Conservation (phyloP, 345 rosid genomes). For the Sisymbrium irio region DNA sequence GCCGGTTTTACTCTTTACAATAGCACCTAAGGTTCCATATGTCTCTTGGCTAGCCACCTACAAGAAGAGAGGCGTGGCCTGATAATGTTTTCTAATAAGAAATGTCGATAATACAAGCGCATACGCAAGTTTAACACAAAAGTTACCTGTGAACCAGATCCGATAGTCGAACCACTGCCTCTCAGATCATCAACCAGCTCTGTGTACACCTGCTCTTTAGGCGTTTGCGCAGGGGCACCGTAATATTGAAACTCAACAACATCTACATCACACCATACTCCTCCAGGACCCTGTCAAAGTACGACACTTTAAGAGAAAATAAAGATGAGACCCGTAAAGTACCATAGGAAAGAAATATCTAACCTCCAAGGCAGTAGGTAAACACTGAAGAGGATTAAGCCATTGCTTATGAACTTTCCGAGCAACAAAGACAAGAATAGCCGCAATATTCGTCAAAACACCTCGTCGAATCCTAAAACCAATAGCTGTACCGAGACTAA, state of each 20-base stretch:
- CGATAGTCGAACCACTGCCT: constrained; percentile 58
- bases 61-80: not conserved
- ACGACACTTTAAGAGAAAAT: not conserved
- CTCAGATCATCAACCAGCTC: constrained; percentile 74
- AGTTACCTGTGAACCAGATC: constrained; percentile 77
- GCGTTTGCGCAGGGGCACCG: constrained; percentile 78
- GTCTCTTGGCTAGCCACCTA: constrained; percentile 89
- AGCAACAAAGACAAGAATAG: constrained; percentile 80
- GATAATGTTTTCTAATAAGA: not conserved
- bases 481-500: constrained; percentile 78
- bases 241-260: constrained; percentile 79
- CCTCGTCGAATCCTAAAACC: constrained; percentile 67
- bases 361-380: constrained; percentile 36
- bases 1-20: constrained; percentile 79
- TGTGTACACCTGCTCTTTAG: constrained; percentile 74
- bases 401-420: constrained; percentile 81
- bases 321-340: too few species aligned
- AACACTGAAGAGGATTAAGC: constrained; percentile 71
- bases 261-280: constrained; percentile 88
- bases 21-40: constrained; percentile 83
- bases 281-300: constrained; percentile 70
- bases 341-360: not conserved
- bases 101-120: not conserved
- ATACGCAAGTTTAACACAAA: not conserved
- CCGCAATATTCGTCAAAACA: constrained; percentile 65